Conservation (phyloP, 2,329 filamentous ascomycete genomes). For the Scytalidium lignicola region DNA sequence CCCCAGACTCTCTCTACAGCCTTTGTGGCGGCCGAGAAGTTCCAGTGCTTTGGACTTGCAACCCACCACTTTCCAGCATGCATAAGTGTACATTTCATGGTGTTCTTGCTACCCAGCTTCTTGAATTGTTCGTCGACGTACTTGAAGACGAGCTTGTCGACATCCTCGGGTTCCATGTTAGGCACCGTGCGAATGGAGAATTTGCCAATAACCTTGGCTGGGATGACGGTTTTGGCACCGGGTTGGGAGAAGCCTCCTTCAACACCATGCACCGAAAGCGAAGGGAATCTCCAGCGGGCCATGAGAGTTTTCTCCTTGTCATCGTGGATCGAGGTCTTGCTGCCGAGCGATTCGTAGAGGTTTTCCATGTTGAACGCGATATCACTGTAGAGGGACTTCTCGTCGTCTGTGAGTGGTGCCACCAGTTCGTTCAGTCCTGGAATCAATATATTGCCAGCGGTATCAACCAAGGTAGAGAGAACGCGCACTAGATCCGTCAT, state of each 20-base stretch:
- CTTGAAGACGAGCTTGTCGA: slow-evolving; percentile 79
- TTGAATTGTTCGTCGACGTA: slow-evolving; percentile 81
- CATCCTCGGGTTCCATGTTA: slow-evolving; percentile 89
- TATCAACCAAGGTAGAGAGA: slow-evolving; percentile 79
- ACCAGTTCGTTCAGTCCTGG: slow-evolving; percentile 93
- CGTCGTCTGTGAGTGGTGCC: slow-evolving; percentile 78
- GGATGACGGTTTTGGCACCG: slow-evolving; percentile 97
- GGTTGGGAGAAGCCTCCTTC: slow-evolving; percentile 92
- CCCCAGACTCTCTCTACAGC: slow-evolving; percentile 95
- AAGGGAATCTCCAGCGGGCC: slow-evolving; percentile 93
- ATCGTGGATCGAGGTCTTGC: slow-evolving; percentile 77
- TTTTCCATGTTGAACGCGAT: slow-evolving; percentile 98
- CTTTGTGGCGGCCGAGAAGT: slow-evolving; percentile 91
- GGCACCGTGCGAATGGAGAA: slow-evolving; percentile 98
- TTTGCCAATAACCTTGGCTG: slow-evolving; percentile 95
- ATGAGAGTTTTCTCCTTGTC: slow-evolving; percentile 92
- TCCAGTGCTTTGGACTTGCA: slow-evolving; percentile 96
- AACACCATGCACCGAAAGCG: slow-evolving; percentile 87
- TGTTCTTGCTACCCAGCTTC: slow-evolving; percentile 90
- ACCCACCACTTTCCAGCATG: slow-evolving; percentile 99
- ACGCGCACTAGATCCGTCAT: slow-evolving; percentile 93
- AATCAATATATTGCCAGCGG: slow-evolving; percentile 87
- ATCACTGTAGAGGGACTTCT: slow-evolving; percentile 78
- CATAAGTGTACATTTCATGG: slow-evolving; percentile 70
- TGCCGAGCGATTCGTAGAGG: slow-evolving; percentile 85